These are phyloP conservation scores for Beauveria medogensis DNA, from an alignment of 2,329 filamentous ascomycete species.

Conservation along the genomic window DNA sequence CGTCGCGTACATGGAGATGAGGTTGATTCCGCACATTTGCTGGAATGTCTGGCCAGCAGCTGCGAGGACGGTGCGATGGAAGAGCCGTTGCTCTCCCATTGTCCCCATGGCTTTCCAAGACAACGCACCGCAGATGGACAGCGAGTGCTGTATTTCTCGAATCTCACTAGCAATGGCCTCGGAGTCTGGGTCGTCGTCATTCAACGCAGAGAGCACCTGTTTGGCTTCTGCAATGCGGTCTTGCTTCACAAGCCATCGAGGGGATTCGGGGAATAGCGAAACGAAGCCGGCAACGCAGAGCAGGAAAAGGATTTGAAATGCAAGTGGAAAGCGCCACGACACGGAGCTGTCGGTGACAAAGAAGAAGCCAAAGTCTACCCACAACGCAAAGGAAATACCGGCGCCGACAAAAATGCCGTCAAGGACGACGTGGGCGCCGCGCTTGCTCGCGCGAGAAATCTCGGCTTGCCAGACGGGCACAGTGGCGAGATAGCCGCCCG, in stretches of 20 bases:
- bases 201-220: constrained; percentile 40
- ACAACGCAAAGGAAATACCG: constrained; percentile 32
- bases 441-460: constrained; percentile 38
- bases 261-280: constrained; percentile 34
- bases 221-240: constrained; percentile 28
- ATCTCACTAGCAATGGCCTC: constrained; percentile 11
- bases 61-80: constrained; percentile 12
- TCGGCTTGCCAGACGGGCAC: constrained; percentile 49
- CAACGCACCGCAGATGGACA: constrained; percentile 13
- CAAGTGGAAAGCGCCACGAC: constrained; percentile 45
- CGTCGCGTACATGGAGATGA: constrained; percentile 23
- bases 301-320: constrained; percentile 34
- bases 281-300: constrained; percentile 32
- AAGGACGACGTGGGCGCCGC: constrained; percentile 38
- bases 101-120: constrained; percentile 14
- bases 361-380: constrained; percentile 38
- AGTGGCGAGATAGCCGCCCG: constrained; percentile 45
- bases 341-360: constrained; percentile 11
- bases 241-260: constrained; percentile 28
- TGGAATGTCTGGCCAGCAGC: constrained; percentile 15
- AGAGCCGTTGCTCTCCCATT: constrained; percentile 13
- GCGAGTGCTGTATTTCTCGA: constrained; percentile 12
- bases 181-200: background rate
- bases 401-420: constrained; percentile 43
- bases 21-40: constrained; percentile 21